A percentile compares a stretch with the other conserved stretches of the same genome.
Evolutionary conservation across 75 land plant species (phyloP).

Genomic region (Sequoia sempervirens): DNA sequence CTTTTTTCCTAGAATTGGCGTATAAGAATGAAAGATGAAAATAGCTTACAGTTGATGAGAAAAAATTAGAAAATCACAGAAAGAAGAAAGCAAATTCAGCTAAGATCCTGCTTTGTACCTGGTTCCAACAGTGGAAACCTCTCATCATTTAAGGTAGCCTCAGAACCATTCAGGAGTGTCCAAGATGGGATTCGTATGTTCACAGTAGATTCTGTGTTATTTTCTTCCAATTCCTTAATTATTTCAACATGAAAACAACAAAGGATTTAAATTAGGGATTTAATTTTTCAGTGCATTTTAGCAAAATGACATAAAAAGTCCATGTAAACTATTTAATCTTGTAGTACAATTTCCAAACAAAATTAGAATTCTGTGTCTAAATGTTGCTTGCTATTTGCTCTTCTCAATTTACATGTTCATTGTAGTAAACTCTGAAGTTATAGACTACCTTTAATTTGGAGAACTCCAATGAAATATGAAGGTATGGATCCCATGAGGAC

Average conservation of each 20-base stretch:
- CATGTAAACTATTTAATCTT: neutral
- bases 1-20: neutral
- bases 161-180: conserved; percentile 35
- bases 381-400: neutral
- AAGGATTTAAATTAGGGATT: neutral
- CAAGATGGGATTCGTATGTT: conserved; percentile 74
- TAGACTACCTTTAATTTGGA: conserved; percentile 33
- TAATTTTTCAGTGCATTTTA: neutral
- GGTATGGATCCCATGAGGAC: conserved; percentile 44
- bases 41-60: neutral
- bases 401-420: neutral
- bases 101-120: conserved; percentile 30
- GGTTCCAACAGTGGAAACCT: conserved; percentile 42
- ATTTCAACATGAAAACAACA: conserved; percentile 4
- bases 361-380: neutral
- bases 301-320: neutral
- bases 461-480: conserved; percentile 41
- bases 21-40: neutral
- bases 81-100: neutral
- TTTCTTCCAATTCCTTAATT: conserved; percentile 13
- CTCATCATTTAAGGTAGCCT: conserved; percentile 45
- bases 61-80: neutral
- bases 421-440: neutral
- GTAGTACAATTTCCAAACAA: neutral
- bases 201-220: conserved; percentile 31